Conservation (phyloP, 371 early-diverging fungal genomes). For the Mortierella sp. region DNA sequence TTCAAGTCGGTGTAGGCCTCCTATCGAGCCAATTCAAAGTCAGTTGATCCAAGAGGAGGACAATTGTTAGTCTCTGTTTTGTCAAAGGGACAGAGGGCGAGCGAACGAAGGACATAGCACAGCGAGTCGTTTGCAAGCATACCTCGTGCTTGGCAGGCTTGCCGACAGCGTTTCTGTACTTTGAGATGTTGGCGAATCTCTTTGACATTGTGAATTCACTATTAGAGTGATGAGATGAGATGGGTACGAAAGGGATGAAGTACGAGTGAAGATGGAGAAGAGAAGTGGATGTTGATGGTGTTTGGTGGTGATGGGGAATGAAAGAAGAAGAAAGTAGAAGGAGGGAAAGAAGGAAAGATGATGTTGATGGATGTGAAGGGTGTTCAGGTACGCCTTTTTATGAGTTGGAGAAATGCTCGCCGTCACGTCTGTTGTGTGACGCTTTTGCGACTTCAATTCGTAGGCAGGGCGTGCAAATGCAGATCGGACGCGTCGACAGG, state of each 20-base stretch:
- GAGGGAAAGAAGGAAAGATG: too few species aligned
- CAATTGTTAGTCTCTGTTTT: background rate
- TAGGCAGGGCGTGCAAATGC: too few species aligned
- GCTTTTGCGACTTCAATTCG: too few species aligned
- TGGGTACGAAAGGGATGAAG: too few species aligned
- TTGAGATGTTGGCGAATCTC: conserved; percentile 55
- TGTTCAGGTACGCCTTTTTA: too few species aligned
- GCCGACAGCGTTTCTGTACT: conserved; percentile 75
- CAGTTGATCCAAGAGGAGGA: background rate
- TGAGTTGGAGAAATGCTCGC: too few species aligned
- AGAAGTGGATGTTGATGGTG: too few species aligned
- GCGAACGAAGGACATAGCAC: background rate
- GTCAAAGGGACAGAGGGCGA: conserved; percentile 5
- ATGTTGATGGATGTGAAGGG: too few species aligned
- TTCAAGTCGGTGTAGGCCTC: conserved; percentile 71
- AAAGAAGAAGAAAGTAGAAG: too few species aligned
- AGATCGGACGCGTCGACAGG: too few species aligned
- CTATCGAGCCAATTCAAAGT: conserved; percentile 33
- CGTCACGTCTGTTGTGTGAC: too few species aligned
- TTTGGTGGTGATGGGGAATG: too few species aligned
- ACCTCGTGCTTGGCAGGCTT: conserved; percentile 72
- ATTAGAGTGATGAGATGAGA: background rate
- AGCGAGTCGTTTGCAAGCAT: background rate
- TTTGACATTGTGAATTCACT: conserved; percentile 28
- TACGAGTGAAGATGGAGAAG: background rate